A percentile compares a stretch with the other conserved stretches of the same genome.
These are phyloP conservation scores for Xylariaceae sp. DNA, from an alignment of 2,329 filamentous ascomycete species.

Conservation along the genomic window DNA sequence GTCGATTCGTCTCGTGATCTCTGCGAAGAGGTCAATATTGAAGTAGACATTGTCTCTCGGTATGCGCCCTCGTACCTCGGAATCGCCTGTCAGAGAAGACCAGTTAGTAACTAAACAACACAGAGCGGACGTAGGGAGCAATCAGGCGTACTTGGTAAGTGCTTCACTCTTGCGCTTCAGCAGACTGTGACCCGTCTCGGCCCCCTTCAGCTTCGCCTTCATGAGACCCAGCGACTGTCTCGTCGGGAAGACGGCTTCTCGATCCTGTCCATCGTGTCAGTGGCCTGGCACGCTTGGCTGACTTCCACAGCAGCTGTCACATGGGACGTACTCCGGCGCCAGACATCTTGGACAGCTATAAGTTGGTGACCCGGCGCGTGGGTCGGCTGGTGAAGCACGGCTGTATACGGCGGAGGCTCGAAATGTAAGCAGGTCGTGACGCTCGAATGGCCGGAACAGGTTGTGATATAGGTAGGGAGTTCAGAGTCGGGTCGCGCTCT, in stretches of 20 bases:
- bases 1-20: slow-evolving; percentile 95
- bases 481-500: too few relatives aligned
- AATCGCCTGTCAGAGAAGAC: slow-evolving; percentile 56
- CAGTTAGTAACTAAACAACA: slow-evolving; percentile 7
- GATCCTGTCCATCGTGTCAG: slow-evolving; percentile 51
- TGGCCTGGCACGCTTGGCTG: neutral
- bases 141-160: slow-evolving; percentile 73
- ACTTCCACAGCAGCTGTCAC: neutral
- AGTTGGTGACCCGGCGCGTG: neutral
- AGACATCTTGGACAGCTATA: slow-evolving; percentile 35
- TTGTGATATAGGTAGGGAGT: too few relatives aligned
- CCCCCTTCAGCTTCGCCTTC: slow-evolving; percentile 96
- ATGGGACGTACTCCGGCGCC: slow-evolving; percentile 39
- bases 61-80: slow-evolving; percentile 54
- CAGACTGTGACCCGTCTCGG: slow-evolving; percentile 84
- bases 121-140: neutral
- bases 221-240: slow-evolving; percentile 93
- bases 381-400: neutral
- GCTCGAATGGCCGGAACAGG: too few relatives aligned
- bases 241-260: slow-evolving; percentile 95
- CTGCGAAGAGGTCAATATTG: slow-evolving; percentile 33
- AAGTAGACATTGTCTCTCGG: neutral
- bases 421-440: too few relatives aligned
- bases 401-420: too few relatives aligned
- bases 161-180: slow-evolving; percentile 98